Base-by-base conservation (phyloP, 148 eudicot genomes). In the Pharnaceum exiguum region DNA sequence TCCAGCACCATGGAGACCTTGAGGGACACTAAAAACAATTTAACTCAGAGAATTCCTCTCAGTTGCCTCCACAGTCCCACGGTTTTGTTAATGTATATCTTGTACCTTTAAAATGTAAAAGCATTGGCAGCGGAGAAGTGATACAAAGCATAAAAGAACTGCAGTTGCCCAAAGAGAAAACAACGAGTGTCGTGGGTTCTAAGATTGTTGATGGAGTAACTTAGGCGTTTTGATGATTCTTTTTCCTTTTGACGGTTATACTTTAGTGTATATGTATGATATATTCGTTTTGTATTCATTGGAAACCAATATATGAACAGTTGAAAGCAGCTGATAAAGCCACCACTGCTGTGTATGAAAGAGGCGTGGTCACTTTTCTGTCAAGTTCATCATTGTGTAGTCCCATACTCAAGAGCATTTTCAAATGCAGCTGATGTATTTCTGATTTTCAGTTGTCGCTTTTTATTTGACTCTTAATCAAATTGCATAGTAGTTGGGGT, bases 1-100 rank as follows among this genome's bases (percentile, higher is more conserved):
- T 37, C 96, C 96, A 5, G 94, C 94, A 12, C 89, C 96, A 2
- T 89, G 96, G 96, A 83, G 77, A 46, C 96, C 96, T 15, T 89
- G 70, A 81, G 62, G 21, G 17, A 38, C 25, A 1, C 4, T 53
- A 5, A 5, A 13, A 30, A 49, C 15, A 19, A 17, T 13, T 44
- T 22, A 42, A 51, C 26, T 11, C 29, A 2, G 54, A 28, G 44
- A 45, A 35, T 19, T n/a, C 27, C 7, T 35, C 32, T 60, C n/a
- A 12, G 32, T 45, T 46, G 26, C 57, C 25, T 36, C 46, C 22
- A 54, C 19, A 13, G 30, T 52, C 33, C 10, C 38, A 11, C 38
- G 67, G 49, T 45, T 49, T 25, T 28, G 31, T 53, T 18, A 31
- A 44, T 31, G 59, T 50, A 29, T 50, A n/a, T 13, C 53, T 16